Evolutionary conservation across 768 basidiomycete species (phyloP), one percentile per base, ranked within the genome.

Genomic region (Pseudohyphozyma bogoriensis): DNA sequence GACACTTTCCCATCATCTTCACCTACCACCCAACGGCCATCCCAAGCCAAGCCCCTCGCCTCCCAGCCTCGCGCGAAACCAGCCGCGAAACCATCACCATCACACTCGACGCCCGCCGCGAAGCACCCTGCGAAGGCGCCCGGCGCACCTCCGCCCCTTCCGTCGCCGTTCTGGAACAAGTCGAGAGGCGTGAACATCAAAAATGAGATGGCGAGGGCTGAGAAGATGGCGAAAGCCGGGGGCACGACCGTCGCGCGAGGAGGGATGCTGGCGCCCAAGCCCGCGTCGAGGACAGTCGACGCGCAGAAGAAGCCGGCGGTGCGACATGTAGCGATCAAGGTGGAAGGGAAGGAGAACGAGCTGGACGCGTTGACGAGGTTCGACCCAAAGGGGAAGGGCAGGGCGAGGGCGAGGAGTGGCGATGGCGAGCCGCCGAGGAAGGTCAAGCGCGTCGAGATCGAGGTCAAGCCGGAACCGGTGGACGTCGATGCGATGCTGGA

Each of bases 401-500:
- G 8, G 32, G 50, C 2, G 51, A n/a, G 37, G 29, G 8, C 16
- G 12, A n/a, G 28, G 32, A 39, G 49, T n/a, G 35, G 12, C 22
- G 24, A 12, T 24, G 6, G 10, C n/a, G 20, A 22, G n/a, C 20
- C 3, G 35, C 24, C 51, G 35, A 18, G 15, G 24, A 49, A 28
- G 47, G 16, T n/a, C 1, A 28, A 22, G 28, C 51, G 35, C 24
- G 35, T 52, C 51, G 37, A 37, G n/a, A 36, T 52, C 28, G 51
- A 37, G 35, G 24, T 49, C 4, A 28, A 49, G 47, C 18, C 35
- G 47, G 47, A 32, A 22, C 37, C 12, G 4, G 57, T 79, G 28
- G 80, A 84, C 61, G 66, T 84, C 33, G 69, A 73, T 3, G 69
- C 73, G 5, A 75, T 86, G 18, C 68, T 84, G n/a, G 80, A 83